Evolutionary conservation across 345 rosid genomes (phyloP), one percentile per base, ranked within the genome.

Genomic region (Nephelium lappaceum): DNA sequence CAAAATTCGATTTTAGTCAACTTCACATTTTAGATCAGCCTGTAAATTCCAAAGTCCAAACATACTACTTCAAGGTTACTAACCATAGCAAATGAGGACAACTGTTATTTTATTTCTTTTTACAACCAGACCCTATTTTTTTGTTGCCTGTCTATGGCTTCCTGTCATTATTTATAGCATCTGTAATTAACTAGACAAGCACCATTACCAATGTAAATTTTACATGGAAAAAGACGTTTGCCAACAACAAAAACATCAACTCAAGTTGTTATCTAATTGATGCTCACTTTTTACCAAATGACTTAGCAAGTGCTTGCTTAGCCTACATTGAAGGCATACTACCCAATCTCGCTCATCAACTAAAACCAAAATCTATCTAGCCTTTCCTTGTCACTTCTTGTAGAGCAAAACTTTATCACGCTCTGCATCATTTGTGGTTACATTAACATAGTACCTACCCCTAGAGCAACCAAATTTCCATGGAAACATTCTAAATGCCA

Each of bases 171-270:
- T 73, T 19, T 11, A 5, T 61, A 41, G 12, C 72, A 42, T 42
- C 18, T 14, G 36, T 15, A 39, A 57, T 11, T n/a, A 57, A 41
- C 51, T 67, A 73, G 61, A 70, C 57, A 69, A 69, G 72, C 15
- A n/a, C 49, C 31, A 11, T 36, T 18, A 31, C 36, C 2, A 14
- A 55, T 31, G 27, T 47, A 51, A 51, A 51, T 16, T 47, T 49
- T 19, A 69, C 42, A 51, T 51, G 41, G 36, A 38, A 71, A 45
- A 27, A 27, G 51, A 25, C 49, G 41, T 53, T 71, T 15, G 15
- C 49, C 51, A 23, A 15, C 25, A 47, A 45, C 21, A 47, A 69
- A 69, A 24, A 12, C 15, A n/a, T 69, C 39, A 14, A 69, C n/a
- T 38, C 42, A 65, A 39, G 38, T 49, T 12, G 12, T 73, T 15